Base-by-base conservation (phyloP, 106 monocot genomes). In the Dendrobium huoshanense region DNA sequence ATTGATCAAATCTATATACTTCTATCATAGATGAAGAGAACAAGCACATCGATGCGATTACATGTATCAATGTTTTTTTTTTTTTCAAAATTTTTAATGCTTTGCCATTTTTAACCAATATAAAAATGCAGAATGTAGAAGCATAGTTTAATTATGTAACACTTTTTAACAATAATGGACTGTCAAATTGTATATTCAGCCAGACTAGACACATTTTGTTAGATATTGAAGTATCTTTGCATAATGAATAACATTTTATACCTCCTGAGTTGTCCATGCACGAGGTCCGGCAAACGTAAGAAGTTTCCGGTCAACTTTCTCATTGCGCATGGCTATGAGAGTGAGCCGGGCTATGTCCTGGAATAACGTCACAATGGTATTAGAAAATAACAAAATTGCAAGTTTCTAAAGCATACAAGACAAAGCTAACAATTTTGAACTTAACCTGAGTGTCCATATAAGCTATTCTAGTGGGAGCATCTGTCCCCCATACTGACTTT, bases 241-340 rank as follows among this genome's bases (percentile, higher is more conserved):
- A 25, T 64, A 64, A 64, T 64, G 9, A 25, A 5, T 64, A 9
- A 24, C 64, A 64, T 64, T 64, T 51, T 64, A 64, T 81, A 98
- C 98, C 98, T 98, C 98, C 87, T 98, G 98, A 56, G 98, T 98
- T 37, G 98, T 95, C 95, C 98, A 98, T 24, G 98, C 95, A 78
- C 98, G 98, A 55, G 98, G 95, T 80, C 98, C 98, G 44, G 98
- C 92, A 93, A 98, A 98, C 29, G 92, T 91, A 51, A 98, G 61
- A 54, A 93, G 87, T 79, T 98, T 90, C 72, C 82, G 85, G 56
- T 79, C 67, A 24, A 87, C 55, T 79, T 98, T 98, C 81, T 98
- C 95, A 85, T 95, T 98, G 42, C 98, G 94, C 83, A 98, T 81
- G 48, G 98, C 94, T 80, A 95, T 88, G 84, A 95, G 95, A 40